Conservation (phyloP, 441 rosid genomes). For the Viola pubescens region DNA sequence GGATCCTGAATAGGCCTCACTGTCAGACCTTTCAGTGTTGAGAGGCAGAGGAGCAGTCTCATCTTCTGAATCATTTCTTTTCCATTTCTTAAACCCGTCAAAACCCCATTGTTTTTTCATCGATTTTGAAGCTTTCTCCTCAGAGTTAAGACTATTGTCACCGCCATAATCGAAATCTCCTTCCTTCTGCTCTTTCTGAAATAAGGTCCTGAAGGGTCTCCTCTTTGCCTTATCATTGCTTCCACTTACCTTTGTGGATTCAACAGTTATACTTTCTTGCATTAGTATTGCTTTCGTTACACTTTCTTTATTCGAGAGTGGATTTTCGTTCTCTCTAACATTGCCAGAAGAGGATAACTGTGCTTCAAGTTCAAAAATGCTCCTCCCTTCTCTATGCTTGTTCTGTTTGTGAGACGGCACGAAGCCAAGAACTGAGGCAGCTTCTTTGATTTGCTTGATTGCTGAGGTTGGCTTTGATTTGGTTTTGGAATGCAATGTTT, state of each 20-base stretch:
- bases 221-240: conserved; percentile 33
- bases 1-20: conserved; percentile 29
- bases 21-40: conserved; percentile 37
- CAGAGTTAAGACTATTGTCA: conserved; percentile 14
- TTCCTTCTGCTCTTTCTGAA: conserved; percentile 33
- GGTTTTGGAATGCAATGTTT: conserved; percentile 27
- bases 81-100: conserved; percentile 58
- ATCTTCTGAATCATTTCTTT: conserved; percentile 49
- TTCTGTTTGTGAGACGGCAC: conserved; percentile 33
- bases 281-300: conserved; percentile 48
- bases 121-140: conserved; percentile 34
- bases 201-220: conserved; percentile 43
- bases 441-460: conserved; percentile 57
- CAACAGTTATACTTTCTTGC: conserved; percentile 33
- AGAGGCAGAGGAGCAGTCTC: conserved; percentile 53
- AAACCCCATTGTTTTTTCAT: conserved; percentile 57
- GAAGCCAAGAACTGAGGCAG: conserved; percentile 46
- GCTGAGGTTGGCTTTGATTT: conserved; percentile 34
- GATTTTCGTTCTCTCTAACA: conserved; percentile 27
- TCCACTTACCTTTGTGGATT: conserved; percentile 26
- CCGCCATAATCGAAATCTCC: conserved; percentile 15
- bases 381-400: conserved; percentile 30
- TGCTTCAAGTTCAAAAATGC: conserved; percentile 41
- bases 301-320: conserved; percentile 35
- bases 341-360: conserved; percentile 13